phyloP scores from a whole-genome alignment of 2,329 filamentous ascomycete species.

The Alternaria metachromatica region DNA sequence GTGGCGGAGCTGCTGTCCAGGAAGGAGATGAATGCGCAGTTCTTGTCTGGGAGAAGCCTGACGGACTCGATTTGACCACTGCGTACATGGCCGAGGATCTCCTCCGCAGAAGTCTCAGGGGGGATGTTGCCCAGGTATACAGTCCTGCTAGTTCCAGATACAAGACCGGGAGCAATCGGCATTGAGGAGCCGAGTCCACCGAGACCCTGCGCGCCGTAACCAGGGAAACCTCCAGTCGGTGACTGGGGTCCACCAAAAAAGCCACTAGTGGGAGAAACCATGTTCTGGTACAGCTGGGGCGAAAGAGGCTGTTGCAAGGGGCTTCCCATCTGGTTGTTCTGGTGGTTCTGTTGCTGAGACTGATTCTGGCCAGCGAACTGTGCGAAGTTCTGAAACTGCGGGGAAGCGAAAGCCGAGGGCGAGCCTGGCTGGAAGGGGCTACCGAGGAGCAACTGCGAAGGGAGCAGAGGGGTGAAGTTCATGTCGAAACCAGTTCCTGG shows the following conservation, averaged over 20 bases:
- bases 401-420: constrained; percentile 85
- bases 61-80: constrained; percentile 99
- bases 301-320: constrained; percentile 75
- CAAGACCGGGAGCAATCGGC: constrained; percentile 76
- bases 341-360: constrained; percentile 64
- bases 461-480: constrained; percentile 96
- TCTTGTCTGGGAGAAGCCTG: constrained; percentile 95
- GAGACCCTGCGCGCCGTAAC: constrained; percentile 65
- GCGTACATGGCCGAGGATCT: constrained; percentile 93
- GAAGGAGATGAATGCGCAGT: constrained; percentile 99
- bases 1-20: constrained; percentile 96
- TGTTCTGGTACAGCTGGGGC: constrained; percentile 80
- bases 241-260: constrained; percentile 85
- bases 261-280: constrained; percentile 86
- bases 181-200: constrained; percentile 75
- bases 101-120: constrained; percentile 95
- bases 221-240: constrained; percentile 77
- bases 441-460: constrained; percentile 90
- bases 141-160: constrained; percentile 91
- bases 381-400: constrained; percentile 87
- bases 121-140: constrained; percentile 98
- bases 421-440: constrained; percentile 97
- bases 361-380: constrained; percentile 67
- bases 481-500: constrained; percentile 93
- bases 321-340: constrained; percentile 71